Base-by-base conservation (phyloP, 1,284 basidiomycete genomes). In the Filobasidium uniguttulatum region DNA sequence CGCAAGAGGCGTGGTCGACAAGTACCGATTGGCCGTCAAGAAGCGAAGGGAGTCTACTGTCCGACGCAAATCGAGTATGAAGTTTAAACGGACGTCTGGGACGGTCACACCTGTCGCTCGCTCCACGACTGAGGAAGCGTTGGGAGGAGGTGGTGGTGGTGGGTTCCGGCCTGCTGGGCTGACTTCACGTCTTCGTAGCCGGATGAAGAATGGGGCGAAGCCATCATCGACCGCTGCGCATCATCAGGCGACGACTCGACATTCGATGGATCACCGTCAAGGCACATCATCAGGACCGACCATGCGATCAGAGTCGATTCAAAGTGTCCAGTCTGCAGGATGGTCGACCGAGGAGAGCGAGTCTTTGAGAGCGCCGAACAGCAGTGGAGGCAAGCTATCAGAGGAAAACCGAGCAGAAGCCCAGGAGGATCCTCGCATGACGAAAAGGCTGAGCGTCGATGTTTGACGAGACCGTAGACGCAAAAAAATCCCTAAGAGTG, bases 1-100 rank as follows among this genome's bases (percentile, higher is more conserved):
- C n/a, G 55, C 48, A 1, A 31, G 48, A 17, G 52, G 51, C 17
- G 55, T 56, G 9, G 55, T 56, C 7, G 55, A 56, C 37, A 37
- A 30, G 29, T 56, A 56, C 44, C 44, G 48, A 17, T 40, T 56
- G 28, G 51, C 46, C 23, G 46, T 56, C 12, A 33, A 47, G 40
- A 53, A 46, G 37, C 31, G 52, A 19, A 37, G 29, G 10, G 48
- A 49, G 7, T 44, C 51, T 3, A 46, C 45, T 12, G 8, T 51
- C 3, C 31, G 36, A 5, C 47, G 37, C 23, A 35, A 50, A n/a
- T 46, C 50, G 12, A 49, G 49, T 22, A 19, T 33, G 25, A 44
- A 36, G 25, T 36, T 50, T 12, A 34, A 40, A 29, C 40, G 49
- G 38, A 44, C 46, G 1, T 49, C n/a, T n/a, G n/a, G n/a, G n/a